Percentiles rank a stretch among this genome's conserved stretches.
Conservation (phyloP, 495 filamentous ascomycete genomes). For the Penicillium ochrochloron region DNA sequence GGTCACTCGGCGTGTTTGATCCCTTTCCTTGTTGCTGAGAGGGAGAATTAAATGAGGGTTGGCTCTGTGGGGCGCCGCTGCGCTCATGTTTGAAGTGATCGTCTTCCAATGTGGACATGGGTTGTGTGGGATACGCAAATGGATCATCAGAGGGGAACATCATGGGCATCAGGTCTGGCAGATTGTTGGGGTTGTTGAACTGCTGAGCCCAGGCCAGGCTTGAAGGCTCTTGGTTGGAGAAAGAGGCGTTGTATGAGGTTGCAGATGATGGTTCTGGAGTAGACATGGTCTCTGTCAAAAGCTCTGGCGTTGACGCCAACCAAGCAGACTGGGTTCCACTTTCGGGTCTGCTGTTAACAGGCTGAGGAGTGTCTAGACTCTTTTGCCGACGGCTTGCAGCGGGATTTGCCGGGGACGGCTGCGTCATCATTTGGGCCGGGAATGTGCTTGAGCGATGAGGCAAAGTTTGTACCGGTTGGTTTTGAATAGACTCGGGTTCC, state of each 20-base stretch:
- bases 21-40: constrained; percentile 23
- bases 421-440: constrained; percentile 42
- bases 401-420: constrained; percentile 23
- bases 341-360: constrained; percentile 29
- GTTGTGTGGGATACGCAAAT: constrained; percentile 87
- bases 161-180: constrained; percentile 80
- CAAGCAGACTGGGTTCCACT: constrained; percentile 33
- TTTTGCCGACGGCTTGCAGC: constrained; percentile 31
- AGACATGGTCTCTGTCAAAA: constrained; percentile 38
- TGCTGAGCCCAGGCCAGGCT: constrained; percentile 37
- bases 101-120: constrained; percentile 68
- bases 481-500: constrained; percentile 33
- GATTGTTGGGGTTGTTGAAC: constrained; percentile 39
- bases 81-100: constrained; percentile 48
- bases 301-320: constrained; percentile 38
- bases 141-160: constrained; percentile 94
- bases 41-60: constrained; percentile 24
- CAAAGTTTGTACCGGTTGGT: constrained; percentile 35
- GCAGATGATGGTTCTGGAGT: constrained; percentile 34
- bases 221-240: constrained; percentile 34
- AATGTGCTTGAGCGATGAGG: constrained; percentile 56
- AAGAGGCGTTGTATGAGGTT: constrained; percentile 23
- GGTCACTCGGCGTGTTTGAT: constrained; percentile 27
- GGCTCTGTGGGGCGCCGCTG: constrained; percentile 17
- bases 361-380: constrained; percentile 42